phyloP scores from a whole-genome alignment of 352 stramenopile species.

The Albugo candida region DNA sequence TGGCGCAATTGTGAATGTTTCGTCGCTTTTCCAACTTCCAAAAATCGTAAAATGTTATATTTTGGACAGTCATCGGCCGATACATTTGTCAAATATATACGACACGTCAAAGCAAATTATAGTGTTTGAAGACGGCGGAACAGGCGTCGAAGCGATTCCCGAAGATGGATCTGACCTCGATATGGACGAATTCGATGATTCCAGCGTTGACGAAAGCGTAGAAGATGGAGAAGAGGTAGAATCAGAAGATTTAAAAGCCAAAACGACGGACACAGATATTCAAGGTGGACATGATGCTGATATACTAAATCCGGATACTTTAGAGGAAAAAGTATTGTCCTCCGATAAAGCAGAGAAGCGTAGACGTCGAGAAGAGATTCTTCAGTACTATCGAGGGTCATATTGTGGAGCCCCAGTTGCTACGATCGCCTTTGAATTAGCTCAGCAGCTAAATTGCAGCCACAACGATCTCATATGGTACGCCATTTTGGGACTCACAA shows the following conservation, averaged over 20 bases:
- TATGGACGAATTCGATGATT: constrained; percentile 33
- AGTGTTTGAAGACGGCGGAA: constrained; percentile 61
- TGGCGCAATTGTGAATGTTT: constrained; percentile 84
- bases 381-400: constrained; percentile 87
- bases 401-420: constrained; percentile 63
- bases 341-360: constrained; percentile 14
- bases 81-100: constrained; percentile 95
- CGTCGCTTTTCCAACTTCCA: constrained; percentile 55
- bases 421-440: constrained; percentile 63
- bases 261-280: background rate
- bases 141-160: constrained; percentile 50
- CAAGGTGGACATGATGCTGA: constrained; percentile 10
- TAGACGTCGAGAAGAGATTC: constrained; percentile 49
- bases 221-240: constrained; percentile 28
- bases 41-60: constrained; percentile 80
- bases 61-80: constrained; percentile 87
- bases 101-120: constrained; percentile 54
- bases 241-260: constrained; percentile 15
- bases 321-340: background rate
- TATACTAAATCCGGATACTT: constrained; percentile 4
- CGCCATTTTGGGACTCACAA: constrained; percentile 92
- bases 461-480: constrained; percentile 90
- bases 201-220: constrained; percentile 25
- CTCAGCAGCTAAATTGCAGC: constrained; percentile 65
- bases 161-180: constrained; percentile 72